Conservation (phyloP, 2,329 filamentous ascomycete species). For the Colletotrichum lindemuthianum region DNA sequence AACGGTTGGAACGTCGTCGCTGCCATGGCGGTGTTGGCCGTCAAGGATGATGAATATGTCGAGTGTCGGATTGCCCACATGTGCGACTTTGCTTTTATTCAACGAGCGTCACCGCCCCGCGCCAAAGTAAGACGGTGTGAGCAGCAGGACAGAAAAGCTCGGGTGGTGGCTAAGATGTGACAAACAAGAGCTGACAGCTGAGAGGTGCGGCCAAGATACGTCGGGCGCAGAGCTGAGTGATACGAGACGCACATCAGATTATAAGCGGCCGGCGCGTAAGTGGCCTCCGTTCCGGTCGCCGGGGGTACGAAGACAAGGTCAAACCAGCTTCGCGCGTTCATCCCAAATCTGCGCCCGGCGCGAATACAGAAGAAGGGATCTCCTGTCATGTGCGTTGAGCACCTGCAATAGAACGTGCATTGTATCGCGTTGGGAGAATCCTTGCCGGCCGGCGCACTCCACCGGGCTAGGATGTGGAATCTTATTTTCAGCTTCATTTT, state of each 20-base stretch:
- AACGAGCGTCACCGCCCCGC: no score
- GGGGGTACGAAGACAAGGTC: background rate
- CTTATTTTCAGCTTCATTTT: background rate
- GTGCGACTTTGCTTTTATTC: no score
- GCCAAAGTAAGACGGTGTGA: no score
- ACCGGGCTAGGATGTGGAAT: background rate
- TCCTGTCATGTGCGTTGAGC: conserved; percentile 15
- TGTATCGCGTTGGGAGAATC: background rate
- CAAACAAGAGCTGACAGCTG: no score
- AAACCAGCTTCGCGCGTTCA: conserved; percentile 6
- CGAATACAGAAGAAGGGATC: background rate
- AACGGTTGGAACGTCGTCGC: conserved; percentile 15
- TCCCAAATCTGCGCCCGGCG: conserved; percentile 4
- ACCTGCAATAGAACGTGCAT: background rate
- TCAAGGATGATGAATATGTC: background rate
- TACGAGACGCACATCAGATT: no score
- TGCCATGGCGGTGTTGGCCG: background rate
- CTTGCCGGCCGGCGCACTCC: background rate
- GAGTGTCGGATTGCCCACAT: no score
- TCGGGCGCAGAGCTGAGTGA: no score
- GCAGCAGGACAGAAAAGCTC: background rate
- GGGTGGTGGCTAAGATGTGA: conserved; percentile 1
- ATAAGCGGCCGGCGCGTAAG: background rate
- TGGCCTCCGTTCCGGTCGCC: background rate
- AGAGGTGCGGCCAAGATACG: no score